Percentiles rank a stretch among this genome's conserved stretches.
phyloP scores from a whole-genome alignment of 1,284 basidiomycete species.

The Hypsizygus ulmarius region DNA sequence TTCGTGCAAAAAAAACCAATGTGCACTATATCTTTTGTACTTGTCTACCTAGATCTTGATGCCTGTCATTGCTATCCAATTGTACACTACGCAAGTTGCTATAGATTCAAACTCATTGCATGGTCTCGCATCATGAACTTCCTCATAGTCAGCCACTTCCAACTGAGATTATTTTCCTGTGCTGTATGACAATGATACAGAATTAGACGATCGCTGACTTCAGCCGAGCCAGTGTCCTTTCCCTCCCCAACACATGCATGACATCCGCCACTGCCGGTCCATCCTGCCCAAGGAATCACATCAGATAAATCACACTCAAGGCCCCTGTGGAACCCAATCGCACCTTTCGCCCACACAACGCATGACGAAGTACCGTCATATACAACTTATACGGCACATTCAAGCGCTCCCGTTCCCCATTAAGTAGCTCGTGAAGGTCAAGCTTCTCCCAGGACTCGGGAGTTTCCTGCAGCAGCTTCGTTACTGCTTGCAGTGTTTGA shows the following conservation, averaged over 20 bases:
- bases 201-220: slow-evolving; percentile 6
- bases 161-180: too few species aligned
- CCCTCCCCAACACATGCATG: slow-evolving; percentile 39
- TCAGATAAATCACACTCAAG: slow-evolving; percentile 1
- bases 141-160: too few species aligned
- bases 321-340: slow-evolving; percentile 20
- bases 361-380: slow-evolving; percentile 73
- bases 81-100: slow-evolving; percentile 1
- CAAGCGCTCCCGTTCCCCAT: slow-evolving; percentile 42
- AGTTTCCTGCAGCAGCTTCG: slow-evolving; percentile 20
- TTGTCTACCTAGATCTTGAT: neutral
- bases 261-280: slow-evolving; percentile 43
- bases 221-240: slow-evolving; percentile 36
- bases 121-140: too few species aligned
- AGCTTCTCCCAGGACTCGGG: slow-evolving; percentile 32
- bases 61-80: neutral
- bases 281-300: slow-evolving; percentile 29
- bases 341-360: slow-evolving; percentile 80
- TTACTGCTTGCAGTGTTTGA: slow-evolving; percentile 19
- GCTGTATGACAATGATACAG: neutral
- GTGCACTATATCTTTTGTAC: neutral
- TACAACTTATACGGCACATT: slow-evolving; percentile 51
- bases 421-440: slow-evolving; percentile 42
- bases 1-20: too few species aligned
- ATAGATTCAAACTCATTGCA: too few species aligned